Conservation (phyloP, 345 rosid species). For the Anastatica hierochuntica region DNA sequence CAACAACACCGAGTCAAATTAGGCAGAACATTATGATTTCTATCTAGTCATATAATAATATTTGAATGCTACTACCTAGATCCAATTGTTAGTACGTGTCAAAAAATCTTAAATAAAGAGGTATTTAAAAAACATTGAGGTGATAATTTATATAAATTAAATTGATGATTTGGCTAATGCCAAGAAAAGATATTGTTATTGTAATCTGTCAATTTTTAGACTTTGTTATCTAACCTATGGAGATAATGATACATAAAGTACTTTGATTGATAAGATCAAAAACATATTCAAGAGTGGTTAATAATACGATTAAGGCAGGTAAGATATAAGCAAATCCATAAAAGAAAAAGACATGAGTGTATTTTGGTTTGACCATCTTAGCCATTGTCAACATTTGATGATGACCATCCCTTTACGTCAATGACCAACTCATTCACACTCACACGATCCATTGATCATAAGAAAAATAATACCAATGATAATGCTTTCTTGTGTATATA, state of each 20-base stretch:
- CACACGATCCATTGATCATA: conserved; percentile 1
- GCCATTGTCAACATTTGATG: conserved; percentile 12
- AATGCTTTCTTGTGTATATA: too few species aligned
- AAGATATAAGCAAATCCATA: conserved; percentile 17
- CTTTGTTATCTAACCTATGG: conserved; percentile 21
- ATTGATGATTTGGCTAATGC: conserved; percentile 10
- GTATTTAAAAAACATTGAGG: conserved; percentile 10
- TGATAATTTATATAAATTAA: conserved; percentile 10
- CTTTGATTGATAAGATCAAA: conserved; percentile 21
- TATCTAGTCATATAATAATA: conserved; percentile 9
- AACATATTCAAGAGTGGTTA: conserved; percentile 22
- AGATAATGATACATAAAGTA: conserved; percentile 15
- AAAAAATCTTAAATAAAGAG: conserved; percentile 5
- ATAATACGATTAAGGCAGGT: conserved; percentile 24
- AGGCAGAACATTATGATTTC: conserved; percentile 20
- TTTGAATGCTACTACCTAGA: conserved; percentile 17
- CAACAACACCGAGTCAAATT: conserved; percentile 2
- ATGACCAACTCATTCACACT: conserved; percentile 9
- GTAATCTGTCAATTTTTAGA: conserved; percentile 17
- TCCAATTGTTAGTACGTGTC: conserved; percentile 24
- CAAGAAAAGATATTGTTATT: conserved; percentile 13
- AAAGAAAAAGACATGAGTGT: neutral
- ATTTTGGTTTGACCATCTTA: conserved; percentile 15
- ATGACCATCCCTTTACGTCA: conserved; percentile 11
- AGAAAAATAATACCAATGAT: too few species aligned